Evolutionary conservation across 805 yeast species (phyloP), one percentile per base, ranked within the genome.

Genomic region (Kodamaea sagamina): DNA sequence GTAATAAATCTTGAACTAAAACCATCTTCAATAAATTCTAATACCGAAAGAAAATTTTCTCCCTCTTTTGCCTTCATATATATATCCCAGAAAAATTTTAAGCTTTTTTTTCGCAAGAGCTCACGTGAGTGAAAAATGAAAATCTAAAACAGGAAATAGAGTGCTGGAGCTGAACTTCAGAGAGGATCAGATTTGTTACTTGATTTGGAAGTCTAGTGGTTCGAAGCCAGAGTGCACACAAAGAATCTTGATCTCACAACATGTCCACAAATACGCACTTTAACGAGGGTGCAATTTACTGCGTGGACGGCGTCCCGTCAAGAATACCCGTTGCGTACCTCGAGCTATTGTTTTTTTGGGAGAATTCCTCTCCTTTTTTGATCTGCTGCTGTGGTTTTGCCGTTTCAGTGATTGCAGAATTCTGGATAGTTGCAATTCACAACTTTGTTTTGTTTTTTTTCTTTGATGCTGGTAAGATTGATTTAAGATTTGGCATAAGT

Each of bases 1-100:
- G 62, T 58, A 67, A 67, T 57, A 67, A 65, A 62, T 67, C 72
- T 57, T 66, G 67, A 59, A 65, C 71, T 64, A 67, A 67, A 63
- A 67, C 72, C 72, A 51, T 49, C 19, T 34, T 51, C 34, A n/a
- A 37, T n/a, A 18, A 18, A 21, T 17, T 27, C 38, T 35, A 10
- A 17, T 29, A 17, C n/a, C 34, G 34, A 29, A 15, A 13, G 34
- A 29, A 29, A 29, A 29, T 17, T 32, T 26, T 41, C 26, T 21
- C n/a, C 27, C 35, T 34, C 36, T 36, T 19, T 19, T 19, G 15
- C 34, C 17, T 15, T 19, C 18, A 13, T 29, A 13, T 13, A 35
- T 22, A 19, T 8, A 12, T 4, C 6, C 18, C 15, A 18, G 19
- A 17, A 28, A 17, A 28, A 18, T 11, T 7, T 18, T 6, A 18